Base-by-base conservation (phyloP, 129 eudicot genomes). In the Artemisia annua region DNA sequence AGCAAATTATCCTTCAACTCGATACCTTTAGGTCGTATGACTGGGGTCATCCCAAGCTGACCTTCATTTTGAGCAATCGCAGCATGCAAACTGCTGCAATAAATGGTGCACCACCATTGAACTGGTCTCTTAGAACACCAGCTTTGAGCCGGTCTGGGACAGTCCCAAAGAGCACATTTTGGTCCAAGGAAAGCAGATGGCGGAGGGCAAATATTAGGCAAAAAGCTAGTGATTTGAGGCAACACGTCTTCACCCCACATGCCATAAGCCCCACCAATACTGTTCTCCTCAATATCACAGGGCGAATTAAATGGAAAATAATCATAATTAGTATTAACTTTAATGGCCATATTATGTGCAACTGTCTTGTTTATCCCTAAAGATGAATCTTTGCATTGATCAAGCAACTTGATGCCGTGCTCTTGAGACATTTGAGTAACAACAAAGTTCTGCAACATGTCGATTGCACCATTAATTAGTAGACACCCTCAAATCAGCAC, bases 161-260 rank as follows among this genome's bases (percentile, higher is more conserved):
- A 91, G 66, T 88, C 97, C 97, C 97, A 91, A 57, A 88, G 96
- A n/a, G 93, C 91, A 78, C 96, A 88, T 79, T 88, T 91, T 59
- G 93, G 93, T 18, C 97, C 97, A 51, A 94, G 86, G 82, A 70
- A 88, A 91, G 96, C 96, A 65, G 93, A 83, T 52, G 97, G 96
- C 11, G 97, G 93, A 35, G 93, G 97, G 69, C 80, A 75, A 44
- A 88, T 71, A 32, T 72, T 80, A 63, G 87, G 87, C 52, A 83
- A 65, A 77, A 82, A 84, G 20, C 78, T 80, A 39, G 87, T 44
- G 43, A 74, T 65, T 62, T 77, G 91, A 57, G 80, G 91, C 44
- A 74, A 52, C 81, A 2, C 79, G 46, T 73, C 82, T 74, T 12
- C 86, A 11, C 50, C 49, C 17, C 80, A 79, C 17, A 75, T 24